Base-by-base conservation (phyloP, 176 grass and related monocot genomes). In the Stipa capillata region DNA sequence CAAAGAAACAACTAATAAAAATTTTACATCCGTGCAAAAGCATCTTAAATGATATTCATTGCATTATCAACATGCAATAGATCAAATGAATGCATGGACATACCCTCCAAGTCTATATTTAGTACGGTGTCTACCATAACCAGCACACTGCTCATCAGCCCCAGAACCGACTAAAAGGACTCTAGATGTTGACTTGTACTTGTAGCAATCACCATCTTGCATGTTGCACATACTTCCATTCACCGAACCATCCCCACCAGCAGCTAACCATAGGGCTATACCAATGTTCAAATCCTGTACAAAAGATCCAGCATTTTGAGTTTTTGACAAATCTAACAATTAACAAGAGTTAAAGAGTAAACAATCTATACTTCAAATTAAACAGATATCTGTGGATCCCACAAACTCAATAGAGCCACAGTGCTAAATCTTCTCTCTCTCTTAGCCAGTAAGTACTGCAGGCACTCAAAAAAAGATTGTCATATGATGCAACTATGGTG, bases 51-150 rank as follows among this genome's bases (percentile, higher is more conserved):
- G 7, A 9, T 6, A 43, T 61, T 29, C 43, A 31, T 20, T 81
- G 51, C 40, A 58, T 50, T 45, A 83, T 36, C 23, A 31, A 21
- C 7, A 71, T 59, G 40, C n/a, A 79, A 65, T 24, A 65, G 54
- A 87, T 53, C 27, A 67, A 72, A 70, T 16, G 2, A 29, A 71
- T 77, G 61, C 55, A 63, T 23, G 48, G 57, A 69, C 71, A 70
- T 94, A 98, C 96, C 96, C 90, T 83, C 87, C 92, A 79, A 94
- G 68, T 83, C 96, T 90, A 82, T 85, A 94, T 72, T 94, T 98
- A 35, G 96, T 93, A 64, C 87, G 85, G 73, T 98, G 89, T 79
- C 92, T 92, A 39, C 90, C 96, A 92, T 98, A 98, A 28, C 96
- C 92, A 78, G 92, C 96, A 84, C 92, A 98, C 58, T 98, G 92